phyloP scores from a whole-genome alignment of 2,329 filamentous ascomycete species.

The Stachybotrys chartarum region DNA sequence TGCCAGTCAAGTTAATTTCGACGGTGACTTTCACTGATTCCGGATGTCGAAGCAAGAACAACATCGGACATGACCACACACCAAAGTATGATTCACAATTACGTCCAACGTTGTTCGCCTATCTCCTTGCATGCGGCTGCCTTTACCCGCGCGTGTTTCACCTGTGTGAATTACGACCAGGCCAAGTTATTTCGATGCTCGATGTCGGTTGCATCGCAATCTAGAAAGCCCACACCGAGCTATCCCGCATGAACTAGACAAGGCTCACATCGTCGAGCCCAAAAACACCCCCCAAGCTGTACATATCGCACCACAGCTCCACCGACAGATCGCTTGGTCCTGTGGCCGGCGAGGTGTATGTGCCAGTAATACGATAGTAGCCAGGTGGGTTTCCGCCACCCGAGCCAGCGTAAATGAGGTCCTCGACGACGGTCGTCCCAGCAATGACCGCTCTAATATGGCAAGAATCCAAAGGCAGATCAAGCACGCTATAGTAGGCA shows the following conservation, averaged over 20 bases:
- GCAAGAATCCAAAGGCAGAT: background rate
- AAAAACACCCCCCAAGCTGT: slow-evolving; percentile 1
- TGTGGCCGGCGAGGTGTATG: background rate
- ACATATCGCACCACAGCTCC: background rate
- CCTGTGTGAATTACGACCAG: no score
- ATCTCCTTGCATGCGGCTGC: no score
- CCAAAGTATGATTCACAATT: no score
- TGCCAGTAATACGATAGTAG: background rate
- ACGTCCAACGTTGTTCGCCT: no score
- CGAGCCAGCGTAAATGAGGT: background rate
- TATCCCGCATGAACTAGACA: background rate
- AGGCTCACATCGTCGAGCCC: slow-evolving; percentile 1
- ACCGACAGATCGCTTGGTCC: background rate
- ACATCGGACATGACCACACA: no score
- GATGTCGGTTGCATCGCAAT: no score
- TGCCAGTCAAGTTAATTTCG: no score
- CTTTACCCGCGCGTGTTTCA: no score
- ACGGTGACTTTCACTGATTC: no score
- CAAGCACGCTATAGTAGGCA: slow-evolving; percentile 1
- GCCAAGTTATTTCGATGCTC: no score
- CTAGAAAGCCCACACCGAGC: no score
- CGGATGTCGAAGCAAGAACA: no score
- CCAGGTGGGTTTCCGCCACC: background rate
- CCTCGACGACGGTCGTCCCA: background rate
- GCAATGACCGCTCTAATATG: background rate